Conservation (phyloP, 768 basidiomycete genomes). For the Termitomyces sp. region DNA sequence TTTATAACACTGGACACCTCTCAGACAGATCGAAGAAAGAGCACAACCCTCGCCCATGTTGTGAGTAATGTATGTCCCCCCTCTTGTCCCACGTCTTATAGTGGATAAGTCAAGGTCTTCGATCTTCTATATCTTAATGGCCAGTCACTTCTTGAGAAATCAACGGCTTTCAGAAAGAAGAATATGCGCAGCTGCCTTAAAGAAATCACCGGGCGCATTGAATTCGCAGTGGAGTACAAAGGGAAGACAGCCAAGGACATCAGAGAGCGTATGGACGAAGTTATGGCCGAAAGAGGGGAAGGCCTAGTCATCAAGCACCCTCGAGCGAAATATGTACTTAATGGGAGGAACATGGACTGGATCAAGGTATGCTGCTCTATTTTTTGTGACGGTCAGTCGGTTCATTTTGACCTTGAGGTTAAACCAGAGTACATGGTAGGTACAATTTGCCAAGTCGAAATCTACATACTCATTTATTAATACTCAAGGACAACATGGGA, state of each 20-base stretch:
- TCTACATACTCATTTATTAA: background rate
- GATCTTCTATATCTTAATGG: conserved; percentile 89
- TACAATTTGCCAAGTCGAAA: background rate
- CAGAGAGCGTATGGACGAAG: conserved; percentile 67
- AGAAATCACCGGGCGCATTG: conserved; percentile 72
- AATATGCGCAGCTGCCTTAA: conserved; percentile 66
- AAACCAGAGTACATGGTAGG: conserved; percentile 85
- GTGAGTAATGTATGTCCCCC: conserved; percentile 37
- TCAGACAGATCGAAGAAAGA: conserved; percentile 68
- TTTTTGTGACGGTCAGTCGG: background rate
- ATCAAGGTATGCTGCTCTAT: conserved; percentile 55
- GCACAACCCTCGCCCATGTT: conserved; percentile 82
- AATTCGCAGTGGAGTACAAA: conserved; percentile 65
- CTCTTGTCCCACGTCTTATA: background rate
- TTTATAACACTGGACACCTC: background rate
- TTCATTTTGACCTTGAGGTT: conserved; percentile 36
- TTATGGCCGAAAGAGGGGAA: conserved; percentile 85
- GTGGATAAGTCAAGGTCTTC: conserved; percentile 81
- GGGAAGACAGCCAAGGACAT: conserved; percentile 83
- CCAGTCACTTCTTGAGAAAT: conserved; percentile 66
- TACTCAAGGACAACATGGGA: conserved; percentile 76
- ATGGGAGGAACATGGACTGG: conserved; percentile 89
- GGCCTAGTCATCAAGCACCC: conserved; percentile 91
- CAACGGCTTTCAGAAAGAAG: conserved; percentile 71
- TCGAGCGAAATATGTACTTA: conserved; percentile 71